Conservation (phyloP, 306 rosid species). For the Nissolia schottii region DNA sequence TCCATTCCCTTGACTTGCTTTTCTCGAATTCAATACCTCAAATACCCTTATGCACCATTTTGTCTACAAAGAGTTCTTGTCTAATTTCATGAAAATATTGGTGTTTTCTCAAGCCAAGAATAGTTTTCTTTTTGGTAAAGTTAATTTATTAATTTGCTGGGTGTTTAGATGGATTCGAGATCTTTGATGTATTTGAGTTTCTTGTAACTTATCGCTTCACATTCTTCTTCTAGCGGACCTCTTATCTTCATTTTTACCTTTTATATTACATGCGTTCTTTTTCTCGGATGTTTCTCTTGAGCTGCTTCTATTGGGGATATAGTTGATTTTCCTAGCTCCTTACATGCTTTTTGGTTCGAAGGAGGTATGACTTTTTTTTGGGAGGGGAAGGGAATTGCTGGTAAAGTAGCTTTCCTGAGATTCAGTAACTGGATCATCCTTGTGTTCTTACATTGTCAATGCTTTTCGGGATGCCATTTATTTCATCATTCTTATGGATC, state of each 20-base stretch:
- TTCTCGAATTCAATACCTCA: not conserved
- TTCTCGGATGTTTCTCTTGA: not conserved
- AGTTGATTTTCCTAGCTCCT: not conserved
- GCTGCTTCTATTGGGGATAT: not conserved
- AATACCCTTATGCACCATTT: not conserved
- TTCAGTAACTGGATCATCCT: not conserved
- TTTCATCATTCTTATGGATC: too few relatives aligned
- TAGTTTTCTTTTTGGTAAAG: not conserved
- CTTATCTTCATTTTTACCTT: not conserved
- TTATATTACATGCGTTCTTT: not conserved
- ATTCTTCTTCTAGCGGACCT: not conserved
- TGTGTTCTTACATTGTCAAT: not conserved
- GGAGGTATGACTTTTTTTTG: too few relatives aligned
- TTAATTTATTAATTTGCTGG: not conserved
- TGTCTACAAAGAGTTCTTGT: constrained; percentile 6
- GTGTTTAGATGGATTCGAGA: not conserved
- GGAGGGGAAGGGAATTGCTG: too few relatives aligned
- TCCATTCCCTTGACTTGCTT: not conserved
- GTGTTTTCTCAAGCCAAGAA: constrained; percentile 9
- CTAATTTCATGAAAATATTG: not conserved
- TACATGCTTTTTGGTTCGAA: not conserved
- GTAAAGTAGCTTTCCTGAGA: not conserved
- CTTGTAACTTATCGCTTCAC: not conserved
- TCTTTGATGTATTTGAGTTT: not conserved
- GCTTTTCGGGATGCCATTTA: not conserved